Percentiles rank a stretch among this genome's conserved stretches.
Conservation (phyloP, 192 early-diverging fungal genomes). For the Coemansia sp. region DNA sequence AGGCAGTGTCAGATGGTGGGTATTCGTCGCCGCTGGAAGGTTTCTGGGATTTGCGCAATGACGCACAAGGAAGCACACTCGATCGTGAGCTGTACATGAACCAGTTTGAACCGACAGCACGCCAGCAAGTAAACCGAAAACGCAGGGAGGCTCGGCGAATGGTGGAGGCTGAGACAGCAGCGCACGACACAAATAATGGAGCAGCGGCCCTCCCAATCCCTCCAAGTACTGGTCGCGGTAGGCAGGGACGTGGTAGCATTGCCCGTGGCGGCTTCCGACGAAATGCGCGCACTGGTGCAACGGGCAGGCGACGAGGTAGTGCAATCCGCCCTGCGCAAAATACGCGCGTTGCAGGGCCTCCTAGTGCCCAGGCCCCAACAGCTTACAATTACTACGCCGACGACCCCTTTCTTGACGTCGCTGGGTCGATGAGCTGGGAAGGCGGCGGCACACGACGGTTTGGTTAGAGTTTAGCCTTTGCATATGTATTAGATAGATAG, state of each 20-base stretch:
- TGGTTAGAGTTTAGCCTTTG: constrained; percentile 13
- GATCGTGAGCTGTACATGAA: constrained; percentile 35
- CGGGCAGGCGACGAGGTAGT: constrained; percentile 2
- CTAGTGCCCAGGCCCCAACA: not conserved
- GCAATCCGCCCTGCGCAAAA: constrained; percentile 16
- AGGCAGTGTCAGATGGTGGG: constrained; percentile 16
- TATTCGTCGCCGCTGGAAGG: constrained; percentile 50
- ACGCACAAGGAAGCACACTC: not conserved
- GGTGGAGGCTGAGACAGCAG: not conserved
- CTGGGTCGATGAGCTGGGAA: constrained; percentile 35
- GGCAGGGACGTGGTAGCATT: not conserved
- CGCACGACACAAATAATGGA: not conserved
- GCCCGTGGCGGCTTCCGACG: not conserved
- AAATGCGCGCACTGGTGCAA: too few relatives aligned
- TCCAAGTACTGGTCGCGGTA: not conserved
- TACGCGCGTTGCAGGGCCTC: constrained; percentile 3
- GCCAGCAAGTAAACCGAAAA: constrained; percentile 8
- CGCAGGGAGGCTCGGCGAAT: constrained; percentile 4
- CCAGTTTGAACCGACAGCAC: constrained; percentile 32
- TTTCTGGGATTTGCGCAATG: constrained; percentile 37
- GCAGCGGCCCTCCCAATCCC: not conserved
- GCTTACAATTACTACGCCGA: constrained; percentile 44
- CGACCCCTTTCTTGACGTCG: constrained; percentile 36
- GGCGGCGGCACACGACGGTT: constrained; percentile 35
- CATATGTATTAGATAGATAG: not conserved